Evolutionary conservation across 75 land plant genomes (phyloP).

Genomic region (Cunninghamia lanceolata): DNA sequence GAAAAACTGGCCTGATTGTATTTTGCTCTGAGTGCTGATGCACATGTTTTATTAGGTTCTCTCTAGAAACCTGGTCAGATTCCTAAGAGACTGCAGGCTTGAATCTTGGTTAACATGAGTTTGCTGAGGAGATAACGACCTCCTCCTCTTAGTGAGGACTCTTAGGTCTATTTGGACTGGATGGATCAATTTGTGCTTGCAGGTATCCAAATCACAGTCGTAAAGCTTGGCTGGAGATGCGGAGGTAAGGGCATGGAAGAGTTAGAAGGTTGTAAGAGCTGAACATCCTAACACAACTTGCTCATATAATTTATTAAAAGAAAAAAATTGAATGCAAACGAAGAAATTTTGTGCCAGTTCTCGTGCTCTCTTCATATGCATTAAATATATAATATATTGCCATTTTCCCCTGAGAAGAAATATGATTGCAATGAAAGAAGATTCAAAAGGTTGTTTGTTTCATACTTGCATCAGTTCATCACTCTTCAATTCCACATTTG

Average conservation of each 20-base stretch:
- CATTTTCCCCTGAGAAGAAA: not conserved
- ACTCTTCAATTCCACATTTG: constrained; percentile 29
- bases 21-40: not conserved
- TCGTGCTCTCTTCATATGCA: not conserved
- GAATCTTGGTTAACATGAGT: not conserved
- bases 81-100: not conserved
- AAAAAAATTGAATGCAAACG: not conserved
- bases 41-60: not conserved
- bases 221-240: not conserved
- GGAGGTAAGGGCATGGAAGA: not conserved
- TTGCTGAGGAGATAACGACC: not conserved
- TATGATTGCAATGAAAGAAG: not conserved
- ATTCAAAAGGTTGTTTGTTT: not conserved
- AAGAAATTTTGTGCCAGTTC: not conserved
- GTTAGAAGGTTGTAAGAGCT: not conserved
- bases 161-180: not conserved
- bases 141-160: not conserved
- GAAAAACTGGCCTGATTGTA: not conserved
- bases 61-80: not conserved
- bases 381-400: not conserved
- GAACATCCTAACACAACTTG: not conserved
- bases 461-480: constrained; percentile 14
- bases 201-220: not conserved
- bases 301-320: not conserved
- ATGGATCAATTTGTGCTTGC: not conserved